phyloP scores from a whole-genome alignment of 441 rosid species.

The Gossypium trilobum region DNA sequence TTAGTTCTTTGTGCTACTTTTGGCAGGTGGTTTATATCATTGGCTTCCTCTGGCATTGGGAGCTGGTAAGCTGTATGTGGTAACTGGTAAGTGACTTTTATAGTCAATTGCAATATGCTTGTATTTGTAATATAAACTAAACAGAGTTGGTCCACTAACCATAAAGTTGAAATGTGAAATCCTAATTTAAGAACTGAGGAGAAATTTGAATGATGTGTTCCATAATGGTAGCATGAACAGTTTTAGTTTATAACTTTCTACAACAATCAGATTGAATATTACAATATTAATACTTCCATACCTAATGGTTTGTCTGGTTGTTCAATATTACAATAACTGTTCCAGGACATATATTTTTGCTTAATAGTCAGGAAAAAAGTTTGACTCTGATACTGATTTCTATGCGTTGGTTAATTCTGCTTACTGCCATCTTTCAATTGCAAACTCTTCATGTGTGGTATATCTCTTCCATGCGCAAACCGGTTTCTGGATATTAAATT shows the following conservation, averaged over 20 bases:
- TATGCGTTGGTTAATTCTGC: not conserved
- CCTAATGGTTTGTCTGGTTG: not conserved
- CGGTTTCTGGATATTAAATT: not conserved
- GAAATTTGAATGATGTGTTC: too few relatives aligned
- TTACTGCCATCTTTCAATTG: not conserved
- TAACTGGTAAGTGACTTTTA: conserved; percentile 5
- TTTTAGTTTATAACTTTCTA: too few relatives aligned
- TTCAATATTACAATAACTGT: not conserved
- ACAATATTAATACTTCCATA: too few relatives aligned
- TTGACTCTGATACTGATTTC: not conserved
- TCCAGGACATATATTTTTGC: not conserved
- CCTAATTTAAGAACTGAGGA: not conserved
- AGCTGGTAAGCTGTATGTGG: conserved; percentile 16
- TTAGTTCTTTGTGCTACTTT: conserved; percentile 14
- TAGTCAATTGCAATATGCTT: not conserved
- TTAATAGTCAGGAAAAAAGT: not conserved
- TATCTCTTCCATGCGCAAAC: not conserved
- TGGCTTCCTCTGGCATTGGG: conserved; percentile 12
- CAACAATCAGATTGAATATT: too few relatives aligned
- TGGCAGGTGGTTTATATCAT: conserved; percentile 26
- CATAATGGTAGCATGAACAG: too few relatives aligned
- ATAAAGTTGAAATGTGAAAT: not conserved
- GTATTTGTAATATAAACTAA: not conserved
- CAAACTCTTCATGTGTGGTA: not conserved
- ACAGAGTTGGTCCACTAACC: not conserved